A percentile compares a stretch with the other conserved stretches of the same genome.
Evolutionary conservation across 1,284 basidiomycete species (phyloP).

Genomic region (Fomitopsis pinicola): DNA sequence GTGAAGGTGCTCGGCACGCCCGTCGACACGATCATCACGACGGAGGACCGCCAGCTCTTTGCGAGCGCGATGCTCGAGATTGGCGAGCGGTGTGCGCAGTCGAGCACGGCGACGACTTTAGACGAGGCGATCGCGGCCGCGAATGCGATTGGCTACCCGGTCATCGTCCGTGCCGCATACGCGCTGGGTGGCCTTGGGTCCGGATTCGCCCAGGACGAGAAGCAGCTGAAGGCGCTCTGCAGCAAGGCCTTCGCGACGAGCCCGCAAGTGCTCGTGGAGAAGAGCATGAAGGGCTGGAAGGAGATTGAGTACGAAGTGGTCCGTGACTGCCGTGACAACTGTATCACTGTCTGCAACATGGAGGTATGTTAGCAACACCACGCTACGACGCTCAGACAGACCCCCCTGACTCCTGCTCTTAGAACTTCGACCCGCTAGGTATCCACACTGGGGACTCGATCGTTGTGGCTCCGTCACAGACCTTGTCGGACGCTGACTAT

Average conservation of each 20-base stretch:
- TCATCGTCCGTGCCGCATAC: slow-evolving; percentile 96
- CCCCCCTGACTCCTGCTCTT: neutral
- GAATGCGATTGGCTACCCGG: slow-evolving; percentile 87
- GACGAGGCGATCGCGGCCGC: slow-evolving; percentile 90
- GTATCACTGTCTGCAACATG: slow-evolving; percentile 99
- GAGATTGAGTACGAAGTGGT: slow-evolving; percentile 99
- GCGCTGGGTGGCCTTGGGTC: slow-evolving; percentile 94
- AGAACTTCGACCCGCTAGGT: slow-evolving; percentile 99
- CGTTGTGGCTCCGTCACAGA: slow-evolving; percentile 96
- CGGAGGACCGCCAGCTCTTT: slow-evolving; percentile 95
- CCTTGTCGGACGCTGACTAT: slow-evolving; percentile 95
- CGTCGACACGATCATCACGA: slow-evolving; percentile 96
- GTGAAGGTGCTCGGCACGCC: slow-evolving; percentile 95
- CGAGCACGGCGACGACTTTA: slow-evolving; percentile 77
- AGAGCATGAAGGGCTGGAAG: slow-evolving; percentile 99
- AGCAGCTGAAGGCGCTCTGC: slow-evolving; percentile 84
- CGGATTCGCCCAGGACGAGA: slow-evolving; percentile 91
- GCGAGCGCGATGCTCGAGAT: slow-evolving; percentile 95
- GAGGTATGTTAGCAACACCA: slow-evolving; percentile 59
- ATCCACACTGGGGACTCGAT: slow-evolving; percentile 99
- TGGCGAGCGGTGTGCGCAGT: slow-evolving; percentile 92
- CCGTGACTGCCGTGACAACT: slow-evolving; percentile 96
- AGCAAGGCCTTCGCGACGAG: slow-evolving; percentile 94
- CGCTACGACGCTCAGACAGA: neutral
- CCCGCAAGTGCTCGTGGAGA: slow-evolving; percentile 96